phyloP scores from a whole-genome alignment of 2,329 filamentous ascomycete genomes.

The Bertia moriformis region DNA sequence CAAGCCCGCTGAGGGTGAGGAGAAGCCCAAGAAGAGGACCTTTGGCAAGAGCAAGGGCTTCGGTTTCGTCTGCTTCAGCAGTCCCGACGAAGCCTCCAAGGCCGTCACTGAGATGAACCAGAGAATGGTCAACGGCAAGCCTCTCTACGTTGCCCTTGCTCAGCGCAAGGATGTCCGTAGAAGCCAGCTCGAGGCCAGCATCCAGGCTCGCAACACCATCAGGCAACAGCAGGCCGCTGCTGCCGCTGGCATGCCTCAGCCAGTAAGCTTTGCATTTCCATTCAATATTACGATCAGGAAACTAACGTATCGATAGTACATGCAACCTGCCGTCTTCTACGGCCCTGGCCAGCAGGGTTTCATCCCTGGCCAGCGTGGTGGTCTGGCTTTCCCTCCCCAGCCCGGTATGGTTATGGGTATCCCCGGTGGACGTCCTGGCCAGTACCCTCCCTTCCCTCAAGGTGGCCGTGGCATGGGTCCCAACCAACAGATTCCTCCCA shows the following conservation, averaged over 20 bases:
- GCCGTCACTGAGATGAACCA: slow-evolving; percentile 99
- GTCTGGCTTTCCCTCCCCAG: slow-evolving; percentile 50
- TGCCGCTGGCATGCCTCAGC: slow-evolving; percentile 63
- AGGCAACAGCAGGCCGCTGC: slow-evolving; percentile 95
- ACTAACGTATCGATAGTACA: slow-evolving; percentile 75
- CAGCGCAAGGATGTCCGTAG: slow-evolving; percentile 99
- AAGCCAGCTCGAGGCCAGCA: slow-evolving; percentile 97
- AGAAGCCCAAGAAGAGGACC: slow-evolving; percentile 43
- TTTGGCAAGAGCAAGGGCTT: slow-evolving; percentile 99
- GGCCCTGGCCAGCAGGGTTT: slow-evolving; percentile 65
- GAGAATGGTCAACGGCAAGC: slow-evolving; percentile 95
- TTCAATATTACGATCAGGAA: no score
- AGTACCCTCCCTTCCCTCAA: slow-evolving; percentile 75
- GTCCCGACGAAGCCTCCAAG: slow-evolving; percentile 97
- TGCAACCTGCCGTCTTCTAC: slow-evolving; percentile 87
- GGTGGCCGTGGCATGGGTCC: slow-evolving; percentile 74
- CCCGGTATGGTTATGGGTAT: slow-evolving; percentile 44
- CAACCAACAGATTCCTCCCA: slow-evolving; percentile 67
- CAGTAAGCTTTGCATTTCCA: no score
- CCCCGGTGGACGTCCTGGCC: slow-evolving; percentile 69
- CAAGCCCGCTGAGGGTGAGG: slow-evolving; percentile 13
- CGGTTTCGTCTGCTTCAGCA: slow-evolving; percentile 99
- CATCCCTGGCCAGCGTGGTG: slow-evolving; percentile 52
- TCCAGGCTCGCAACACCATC: slow-evolving; percentile 96
- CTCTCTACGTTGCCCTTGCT: slow-evolving; percentile 89